Percentiles rank a stretch among this genome's conserved stretches.
These are phyloP conservation scores for Pigoraptor vietnamica DNA, from an alignment of 78 protist genomes.

Conservation along the genomic window DNA sequence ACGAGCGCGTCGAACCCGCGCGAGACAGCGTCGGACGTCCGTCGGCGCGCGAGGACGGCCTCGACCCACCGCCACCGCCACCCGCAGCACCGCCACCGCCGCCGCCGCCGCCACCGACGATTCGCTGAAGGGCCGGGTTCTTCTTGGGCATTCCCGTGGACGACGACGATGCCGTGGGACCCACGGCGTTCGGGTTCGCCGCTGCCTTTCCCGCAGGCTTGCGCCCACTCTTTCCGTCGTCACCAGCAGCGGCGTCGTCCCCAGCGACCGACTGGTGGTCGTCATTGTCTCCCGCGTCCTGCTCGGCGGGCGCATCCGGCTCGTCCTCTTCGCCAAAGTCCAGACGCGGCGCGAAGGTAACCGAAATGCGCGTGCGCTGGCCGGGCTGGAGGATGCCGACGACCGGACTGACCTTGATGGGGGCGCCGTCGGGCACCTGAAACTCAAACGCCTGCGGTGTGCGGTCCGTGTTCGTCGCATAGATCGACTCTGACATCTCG, in stretches of 20 bases:
- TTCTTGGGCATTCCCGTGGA: too few species aligned
- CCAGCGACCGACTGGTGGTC: background rate
- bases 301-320: background rate
- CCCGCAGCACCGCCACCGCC: too few species aligned
- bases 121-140: too few species aligned
- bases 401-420: background rate
- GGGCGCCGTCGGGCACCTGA: background rate
- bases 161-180: too few species aligned
- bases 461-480: background rate
- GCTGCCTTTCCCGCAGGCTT: background rate
- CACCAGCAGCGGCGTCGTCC: background rate
- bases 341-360: background rate
- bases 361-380: background rate
- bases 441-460: background rate
- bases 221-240: background rate
- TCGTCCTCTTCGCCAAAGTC: background rate
- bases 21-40: background rate
- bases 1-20: background rate
- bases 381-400: background rate
- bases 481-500: background rate
- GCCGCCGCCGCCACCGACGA: too few species aligned
- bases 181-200: too few species aligned
- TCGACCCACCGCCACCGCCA: background rate
- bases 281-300: background rate
- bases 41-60: background rate